Base-by-base conservation (phyloP, 768 basidiomycete species). In the Boletus reticuloceps region DNA sequence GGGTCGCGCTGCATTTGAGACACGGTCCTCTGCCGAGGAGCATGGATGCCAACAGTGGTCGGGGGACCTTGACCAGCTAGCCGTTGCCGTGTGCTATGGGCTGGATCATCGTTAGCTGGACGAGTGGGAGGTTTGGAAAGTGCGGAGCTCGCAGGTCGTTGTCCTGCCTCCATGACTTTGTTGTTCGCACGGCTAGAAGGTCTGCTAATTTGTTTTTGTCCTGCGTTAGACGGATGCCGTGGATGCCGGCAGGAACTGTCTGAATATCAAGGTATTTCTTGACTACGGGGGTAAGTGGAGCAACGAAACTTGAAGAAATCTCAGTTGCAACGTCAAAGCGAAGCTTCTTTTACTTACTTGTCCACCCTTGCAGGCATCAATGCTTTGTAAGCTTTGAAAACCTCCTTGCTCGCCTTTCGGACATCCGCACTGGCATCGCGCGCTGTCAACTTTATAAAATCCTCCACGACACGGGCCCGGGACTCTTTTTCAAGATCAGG, bases 341-440 rank as follows among this genome's bases (percentile, higher is more conserved):
- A 31, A 31, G 16, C 13, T 12, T 50, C 9, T 17, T 53, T 20
- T 6, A 69, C 78, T 12, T 64, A 92, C 92, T 72, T 80, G 27
- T 85, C 82, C 5, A 93, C 78, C 43, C 91, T 77, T 20, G 69
- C 68, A 5, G 92, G 91, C 43, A 92, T 75, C 31, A 92, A 68
- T 4, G 83, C 70, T 57, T 83, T 84, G 69, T 93, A 94, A 1
- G 84, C 86, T 54, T 85, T 88, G 63, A 89, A 94, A 5, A 93
- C 73, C 60, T 85, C 79, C 64, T 83, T 82, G 56, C 83, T 82
- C 10, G 82, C 68, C 66, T 83, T 88, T 59, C 92, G 77, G 29
- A 92, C 80, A 47, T 91, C 91, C 25, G 85, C 84, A 63, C 79
- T 88, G 6, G 89, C 81, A 69, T 94, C 92, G 29, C 81, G 79